Evolutionary conservation across 2,329 filamentous ascomycete genomes (phyloP).

Genomic region (Nemania diffusa): DNA sequence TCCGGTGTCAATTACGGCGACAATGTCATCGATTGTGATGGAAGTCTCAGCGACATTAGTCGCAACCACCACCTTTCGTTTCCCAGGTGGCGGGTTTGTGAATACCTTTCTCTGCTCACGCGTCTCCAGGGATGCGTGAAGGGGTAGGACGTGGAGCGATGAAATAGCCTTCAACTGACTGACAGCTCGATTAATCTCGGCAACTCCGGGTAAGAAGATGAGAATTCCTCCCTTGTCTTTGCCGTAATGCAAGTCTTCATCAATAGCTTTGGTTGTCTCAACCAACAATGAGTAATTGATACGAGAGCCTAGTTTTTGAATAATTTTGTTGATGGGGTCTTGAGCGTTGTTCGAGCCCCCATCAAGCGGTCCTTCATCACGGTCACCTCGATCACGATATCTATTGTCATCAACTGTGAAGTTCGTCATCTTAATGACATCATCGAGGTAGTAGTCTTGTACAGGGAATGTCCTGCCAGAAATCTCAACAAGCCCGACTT

Average conservation of each 20-base stretch:
- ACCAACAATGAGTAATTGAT: conserved; percentile 93
- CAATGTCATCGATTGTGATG: conserved; percentile 97
- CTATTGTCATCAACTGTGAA: conserved; percentile 61
- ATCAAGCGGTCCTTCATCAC: conserved; percentile 56
- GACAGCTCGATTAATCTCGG: conserved; percentile 88
- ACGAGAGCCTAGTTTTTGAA: conserved; percentile 78
- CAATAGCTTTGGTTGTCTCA: conserved; percentile 82
- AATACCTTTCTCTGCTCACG: conserved; percentile 91
- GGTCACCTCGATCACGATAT: conserved; percentile 46
- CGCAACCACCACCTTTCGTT: conserved; percentile 90
- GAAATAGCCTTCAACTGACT: conserved; percentile 71
- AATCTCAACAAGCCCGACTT: conserved; percentile 86
- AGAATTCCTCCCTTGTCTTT: conserved; percentile 84
- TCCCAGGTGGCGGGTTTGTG: conserved; percentile 76
- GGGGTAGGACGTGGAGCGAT: conserved; percentile 79
- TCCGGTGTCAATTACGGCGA: conserved; percentile 94
- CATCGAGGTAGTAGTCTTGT: conserved; percentile 88
- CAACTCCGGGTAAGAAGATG: conserved; percentile 92
- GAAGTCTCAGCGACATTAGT: conserved; percentile 99
- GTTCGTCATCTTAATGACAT: conserved; percentile 82
- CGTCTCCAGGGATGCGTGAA: conserved; percentile 92
- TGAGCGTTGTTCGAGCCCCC: conserved; percentile 51
- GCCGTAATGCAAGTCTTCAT: conserved; percentile 73
- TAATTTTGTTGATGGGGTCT: conserved; percentile 73
- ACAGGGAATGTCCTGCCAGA: conserved; percentile 90